These are phyloP conservation scores for Cardiospermum halicacabum DNA, from an alignment of 345 rosid species.

Conservation along the genomic window DNA sequence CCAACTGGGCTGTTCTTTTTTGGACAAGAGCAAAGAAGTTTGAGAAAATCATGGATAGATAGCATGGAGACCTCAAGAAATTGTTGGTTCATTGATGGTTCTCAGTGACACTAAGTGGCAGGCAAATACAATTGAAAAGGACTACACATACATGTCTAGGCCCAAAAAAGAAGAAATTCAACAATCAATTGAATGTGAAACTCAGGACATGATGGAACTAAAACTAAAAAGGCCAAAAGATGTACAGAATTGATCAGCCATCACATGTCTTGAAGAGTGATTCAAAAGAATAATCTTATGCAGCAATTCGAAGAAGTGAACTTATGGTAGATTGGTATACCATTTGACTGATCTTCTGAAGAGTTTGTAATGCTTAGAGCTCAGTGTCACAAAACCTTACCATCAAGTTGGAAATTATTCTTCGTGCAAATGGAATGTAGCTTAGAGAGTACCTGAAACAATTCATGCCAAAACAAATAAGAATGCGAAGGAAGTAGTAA, in stretches of 20 bases:
- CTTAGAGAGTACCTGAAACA: slow-evolving; percentile 87
- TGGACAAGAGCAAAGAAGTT: not conserved
- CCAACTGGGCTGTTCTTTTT: too few relatives aligned
- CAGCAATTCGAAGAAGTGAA: not conserved
- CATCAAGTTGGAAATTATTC: slow-evolving; percentile 74
- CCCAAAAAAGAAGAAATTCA: not conserved
- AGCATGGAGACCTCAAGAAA: not conserved
- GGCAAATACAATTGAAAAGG: not conserved
- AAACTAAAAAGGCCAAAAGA: not conserved
- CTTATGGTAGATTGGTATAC: not conserved
- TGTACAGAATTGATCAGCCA: not conserved
- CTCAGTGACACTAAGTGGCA: not conserved
- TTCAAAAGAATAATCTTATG: not conserved
- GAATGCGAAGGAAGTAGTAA: too few relatives aligned
- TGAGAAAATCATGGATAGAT: not conserved
- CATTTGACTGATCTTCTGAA: not conserved
- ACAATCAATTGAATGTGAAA: not conserved
- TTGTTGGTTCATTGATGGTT: not conserved
- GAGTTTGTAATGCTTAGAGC: slow-evolving; percentile 29
- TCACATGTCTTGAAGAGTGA: not conserved
- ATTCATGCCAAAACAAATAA: slow-evolving; percentile 17
- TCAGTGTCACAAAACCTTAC: slow-evolving; percentile 83
- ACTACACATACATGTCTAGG: not conserved
- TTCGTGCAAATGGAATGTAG: slow-evolving; percentile 83
- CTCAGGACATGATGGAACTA: not conserved